Conservation (phyloP, 176 grass and related monocot genomes). For the Tillandsia leiboldiana region DNA sequence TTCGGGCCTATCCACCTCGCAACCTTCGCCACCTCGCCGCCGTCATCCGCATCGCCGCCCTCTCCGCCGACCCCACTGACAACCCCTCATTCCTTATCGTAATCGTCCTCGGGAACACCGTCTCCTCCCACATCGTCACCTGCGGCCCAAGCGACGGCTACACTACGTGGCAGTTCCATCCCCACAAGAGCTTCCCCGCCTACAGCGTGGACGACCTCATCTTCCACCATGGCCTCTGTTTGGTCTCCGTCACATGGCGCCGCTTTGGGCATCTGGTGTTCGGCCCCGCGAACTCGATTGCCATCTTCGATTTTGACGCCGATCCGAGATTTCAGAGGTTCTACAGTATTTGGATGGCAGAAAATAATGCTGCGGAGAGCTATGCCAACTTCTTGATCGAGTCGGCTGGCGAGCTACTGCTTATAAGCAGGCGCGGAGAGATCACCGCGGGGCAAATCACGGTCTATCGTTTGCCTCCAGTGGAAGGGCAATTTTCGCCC, state of each 20-base stretch:
- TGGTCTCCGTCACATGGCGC: background rate
- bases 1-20: background rate
- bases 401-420: background rate
- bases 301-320: background rate
- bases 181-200: background rate
- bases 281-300: background rate
- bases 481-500: no score
- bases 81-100: background rate
- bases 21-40: background rate
- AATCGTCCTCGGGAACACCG: background rate
- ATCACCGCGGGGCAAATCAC: no score
- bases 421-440: background rate
- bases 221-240: background rate
- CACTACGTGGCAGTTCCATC: background rate
- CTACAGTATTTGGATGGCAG: no score
- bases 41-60: background rate
- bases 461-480: no score
- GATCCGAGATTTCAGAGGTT: no score
- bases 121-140: background rate
- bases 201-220: background rate
- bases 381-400: background rate
- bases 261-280: no score
- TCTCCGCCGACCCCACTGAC: background rate
- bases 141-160: background rate
- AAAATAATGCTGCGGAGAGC: no score